phyloP scores from a whole-genome alignment of 2,329 filamentous ascomycete species.

The Claviceps purpurea region DNA sequence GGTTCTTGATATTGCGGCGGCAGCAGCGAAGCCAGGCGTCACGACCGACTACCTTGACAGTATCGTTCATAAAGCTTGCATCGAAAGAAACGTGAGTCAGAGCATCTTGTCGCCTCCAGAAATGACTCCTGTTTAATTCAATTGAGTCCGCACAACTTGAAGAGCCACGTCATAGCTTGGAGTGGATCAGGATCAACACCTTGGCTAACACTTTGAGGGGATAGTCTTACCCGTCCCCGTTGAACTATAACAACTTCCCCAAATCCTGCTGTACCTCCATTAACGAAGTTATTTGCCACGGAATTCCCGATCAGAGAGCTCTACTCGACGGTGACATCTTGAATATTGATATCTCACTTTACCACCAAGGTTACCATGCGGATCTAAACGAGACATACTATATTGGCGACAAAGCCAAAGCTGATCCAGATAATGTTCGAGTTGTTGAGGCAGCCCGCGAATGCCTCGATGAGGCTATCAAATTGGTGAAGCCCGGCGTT shows the following conservation, averaged over 20 bases:
- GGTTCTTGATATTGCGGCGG: conserved; percentile 82
- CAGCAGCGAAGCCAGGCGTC: conserved; percentile 74
- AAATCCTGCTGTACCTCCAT: conserved; percentile 95
- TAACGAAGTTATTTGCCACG: conserved; percentile 98
- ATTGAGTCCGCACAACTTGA: not conserved
- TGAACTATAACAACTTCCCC: conserved; percentile 93
- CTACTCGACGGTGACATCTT: conserved; percentile 89
- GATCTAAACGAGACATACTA: conserved; percentile 99
- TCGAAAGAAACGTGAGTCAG: conserved; percentile 71
- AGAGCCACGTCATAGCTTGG: not conserved
- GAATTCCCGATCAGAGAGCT: conserved; percentile 82
- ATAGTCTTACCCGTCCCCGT: conserved; percentile 83
- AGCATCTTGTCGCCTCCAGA: not conserved
- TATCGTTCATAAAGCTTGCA: conserved; percentile 84
- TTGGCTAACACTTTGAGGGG: conserved; percentile 2
- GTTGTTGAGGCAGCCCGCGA: conserved; percentile 85
- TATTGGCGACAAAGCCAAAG: conserved; percentile 74
- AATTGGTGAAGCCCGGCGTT: conserved; percentile 83
- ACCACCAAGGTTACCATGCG: conserved; percentile 88
- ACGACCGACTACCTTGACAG: conserved; percentile 94
- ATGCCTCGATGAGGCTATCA: conserved; percentile 81
- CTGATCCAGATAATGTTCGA: conserved; percentile 74
- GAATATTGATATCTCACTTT: conserved; percentile 92
- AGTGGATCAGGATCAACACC: not conserved
- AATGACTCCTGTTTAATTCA: not conserved